Percentiles rank a stretch among this genome's conserved stretches.
These are phyloP conservation scores for Nepenthes gracilis DNA, from an alignment of 148 eudicot species.

Conservation along the genomic window DNA sequence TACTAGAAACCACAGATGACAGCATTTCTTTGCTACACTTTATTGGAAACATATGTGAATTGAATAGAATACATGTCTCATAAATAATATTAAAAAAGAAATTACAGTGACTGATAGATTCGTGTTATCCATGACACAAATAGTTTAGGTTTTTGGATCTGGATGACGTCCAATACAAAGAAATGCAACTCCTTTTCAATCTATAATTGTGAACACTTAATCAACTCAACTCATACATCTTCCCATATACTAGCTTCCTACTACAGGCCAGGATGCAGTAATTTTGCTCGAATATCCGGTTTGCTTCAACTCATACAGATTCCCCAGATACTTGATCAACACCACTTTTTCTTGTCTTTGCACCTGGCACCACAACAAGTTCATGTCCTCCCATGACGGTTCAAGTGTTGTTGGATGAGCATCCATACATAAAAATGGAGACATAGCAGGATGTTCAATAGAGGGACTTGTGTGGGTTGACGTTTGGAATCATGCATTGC, in stretches of 20 bases:
- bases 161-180: too few relatives aligned
- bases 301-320: conserved; percentile 43
- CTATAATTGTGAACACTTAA: too few relatives aligned
- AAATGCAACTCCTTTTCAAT: too few relatives aligned
- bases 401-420: conserved; percentile 69
- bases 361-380: conserved; percentile 63
- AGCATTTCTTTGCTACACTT: conserved; percentile 49
- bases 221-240: too few relatives aligned
- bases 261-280: conserved; percentile 7
- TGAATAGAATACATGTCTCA: too few relatives aligned
- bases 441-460: neutral
- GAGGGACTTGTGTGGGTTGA: neutral
- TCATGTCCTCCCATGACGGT: conserved; percentile 82
- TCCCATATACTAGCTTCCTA: conserved; percentile 10
- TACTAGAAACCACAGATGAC: conserved; percentile 63
- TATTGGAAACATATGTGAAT: neutral
- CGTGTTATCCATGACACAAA: too few relatives aligned
- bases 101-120: too few relatives aligned
- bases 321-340: too few relatives aligned
- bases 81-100: too few relatives aligned
- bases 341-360: conserved; percentile 66
- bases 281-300: conserved; percentile 35
- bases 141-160: too few relatives aligned
- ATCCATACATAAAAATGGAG: conserved; percentile 32
- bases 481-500: neutral